phyloP scores from a whole-genome alignment of 805 yeast species.

The Wickerhamiella shivajii region DNA sequence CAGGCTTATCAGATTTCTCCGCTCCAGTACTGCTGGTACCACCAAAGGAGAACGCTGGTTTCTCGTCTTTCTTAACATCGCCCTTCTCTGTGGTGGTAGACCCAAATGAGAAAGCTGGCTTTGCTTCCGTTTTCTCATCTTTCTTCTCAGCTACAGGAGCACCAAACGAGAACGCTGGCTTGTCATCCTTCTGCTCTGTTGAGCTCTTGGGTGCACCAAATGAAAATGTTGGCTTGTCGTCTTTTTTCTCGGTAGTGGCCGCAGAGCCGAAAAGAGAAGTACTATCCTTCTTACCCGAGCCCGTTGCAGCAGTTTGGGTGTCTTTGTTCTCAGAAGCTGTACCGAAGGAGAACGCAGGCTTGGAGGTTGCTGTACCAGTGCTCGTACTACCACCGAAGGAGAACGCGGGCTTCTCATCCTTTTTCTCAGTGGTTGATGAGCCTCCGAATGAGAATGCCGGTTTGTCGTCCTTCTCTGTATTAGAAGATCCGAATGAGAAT shows the following conservation, averaged over 20 bases:
- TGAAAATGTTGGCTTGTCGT: slow-evolving; percentile 10
- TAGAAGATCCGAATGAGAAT: not conserved
- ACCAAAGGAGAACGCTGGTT: slow-evolving; percentile 10
- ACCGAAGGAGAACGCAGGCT: not conserved
- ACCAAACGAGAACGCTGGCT: slow-evolving; percentile 11
- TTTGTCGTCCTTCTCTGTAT: not conserved
- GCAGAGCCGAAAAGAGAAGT: slow-evolving; percentile 17
- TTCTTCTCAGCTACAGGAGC: too few relatives aligned
- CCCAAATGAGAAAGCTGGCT: slow-evolving; percentile 21
- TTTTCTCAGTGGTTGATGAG: slow-evolving; percentile 10
- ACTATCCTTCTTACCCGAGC: slow-evolving; percentile 11
- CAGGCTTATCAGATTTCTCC: not conserved
- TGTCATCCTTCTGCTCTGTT: slow-evolving; percentile 3
- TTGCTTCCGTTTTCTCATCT: slow-evolving; percentile 2
- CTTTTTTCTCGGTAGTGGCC: slow-evolving; percentile 11
- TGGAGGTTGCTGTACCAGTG: not conserved
- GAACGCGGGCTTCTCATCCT: slow-evolving; percentile 8
- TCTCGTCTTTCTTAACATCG: slow-evolving; percentile 2
- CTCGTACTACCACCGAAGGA: slow-evolving; percentile 11
- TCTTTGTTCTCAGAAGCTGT: not conserved
- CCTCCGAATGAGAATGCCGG: slow-evolving; percentile 20
- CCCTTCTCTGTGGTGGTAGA: slow-evolving; percentile 7
- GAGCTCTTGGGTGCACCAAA: slow-evolving; percentile 14
- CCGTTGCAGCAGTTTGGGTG: slow-evolving; percentile 8
- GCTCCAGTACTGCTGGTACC: slow-evolving; percentile 1